Evolutionary conservation across 176 grass and related monocot genomes (phyloP).

Genomic region (Zea mays): Zm-B73-REFERENCE-NAM-5.0 NC_050099.1:1836001-1836500

Average conservation of each 20-base stretch:
- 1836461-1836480: no score
- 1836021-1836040: slow-evolving; percentile 45
- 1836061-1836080: slow-evolving; percentile 22
- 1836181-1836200: slow-evolving; percentile 31
- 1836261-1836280: background rate
- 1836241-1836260: slow-evolving; percentile 3
- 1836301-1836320: background rate
- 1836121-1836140: slow-evolving; percentile 36
- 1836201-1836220: slow-evolving; percentile 14
- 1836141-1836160: slow-evolving; percentile 56
- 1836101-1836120: slow-evolving; percentile 33
- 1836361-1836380: background rate
- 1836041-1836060: slow-evolving; percentile 12
- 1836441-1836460: no score
- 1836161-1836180: slow-evolving; percentile 31
- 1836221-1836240: background rate
- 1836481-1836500: no score
- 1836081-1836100: slow-evolving; percentile 18
- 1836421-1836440: no score
- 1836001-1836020: slow-evolving; percentile 36
- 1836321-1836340: background rate
- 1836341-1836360: background rate
- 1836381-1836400: background rate
- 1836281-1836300: background rate
- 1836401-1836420: background rate